Conservation (phyloP, 192 early-diverging fungal species). For the Backusella liffmaniae region DNA sequence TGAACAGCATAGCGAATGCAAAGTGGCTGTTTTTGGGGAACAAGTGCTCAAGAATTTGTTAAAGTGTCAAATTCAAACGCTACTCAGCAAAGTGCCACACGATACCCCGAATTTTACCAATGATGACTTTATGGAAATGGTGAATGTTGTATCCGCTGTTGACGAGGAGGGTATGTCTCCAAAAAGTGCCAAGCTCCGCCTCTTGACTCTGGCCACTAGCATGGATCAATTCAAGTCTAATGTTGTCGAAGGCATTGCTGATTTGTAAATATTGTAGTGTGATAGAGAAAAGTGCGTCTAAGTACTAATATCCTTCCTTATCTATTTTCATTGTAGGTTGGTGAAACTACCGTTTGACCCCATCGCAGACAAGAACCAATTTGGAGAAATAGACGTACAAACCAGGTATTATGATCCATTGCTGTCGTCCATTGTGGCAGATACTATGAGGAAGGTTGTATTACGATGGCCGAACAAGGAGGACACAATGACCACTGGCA, state of each 20-base stretch:
- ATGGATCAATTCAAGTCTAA: slow-evolving; percentile 14
- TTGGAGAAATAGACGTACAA: not conserved
- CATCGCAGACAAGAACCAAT: not conserved
- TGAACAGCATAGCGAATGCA: slow-evolving; percentile 14
- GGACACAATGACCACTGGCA: slow-evolving; percentile 11
- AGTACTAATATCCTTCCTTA: slow-evolving; percentile 11
- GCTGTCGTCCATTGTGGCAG: not conserved
- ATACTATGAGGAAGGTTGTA: slow-evolving; percentile 17
- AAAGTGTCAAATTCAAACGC: slow-evolving; percentile 1
- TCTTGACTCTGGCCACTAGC: not conserved
- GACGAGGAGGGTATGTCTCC: slow-evolving; percentile 17
- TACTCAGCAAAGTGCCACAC: not conserved
- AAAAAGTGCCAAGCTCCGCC: slow-evolving; percentile 14
- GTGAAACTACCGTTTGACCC: not conserved
- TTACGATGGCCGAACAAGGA: slow-evolving; percentile 25
- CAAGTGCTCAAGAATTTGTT: slow-evolving; percentile 16
- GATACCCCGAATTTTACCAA: slow-evolving; percentile 10
- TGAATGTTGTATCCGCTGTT: not conserved
- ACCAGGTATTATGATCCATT: slow-evolving; percentile 3
- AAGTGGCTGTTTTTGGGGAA: slow-evolving; percentile 10
- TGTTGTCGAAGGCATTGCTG: slow-evolving; percentile 13
- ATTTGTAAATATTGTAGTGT: too few species aligned
- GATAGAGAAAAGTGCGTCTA: slow-evolving; percentile 10
- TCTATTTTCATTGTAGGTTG: not conserved
- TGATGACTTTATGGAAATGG: slow-evolving; percentile 10